Evolutionary conservation across 768 basidiomycete species (phyloP).

Genomic region (Baorangia bicolor): DNA sequence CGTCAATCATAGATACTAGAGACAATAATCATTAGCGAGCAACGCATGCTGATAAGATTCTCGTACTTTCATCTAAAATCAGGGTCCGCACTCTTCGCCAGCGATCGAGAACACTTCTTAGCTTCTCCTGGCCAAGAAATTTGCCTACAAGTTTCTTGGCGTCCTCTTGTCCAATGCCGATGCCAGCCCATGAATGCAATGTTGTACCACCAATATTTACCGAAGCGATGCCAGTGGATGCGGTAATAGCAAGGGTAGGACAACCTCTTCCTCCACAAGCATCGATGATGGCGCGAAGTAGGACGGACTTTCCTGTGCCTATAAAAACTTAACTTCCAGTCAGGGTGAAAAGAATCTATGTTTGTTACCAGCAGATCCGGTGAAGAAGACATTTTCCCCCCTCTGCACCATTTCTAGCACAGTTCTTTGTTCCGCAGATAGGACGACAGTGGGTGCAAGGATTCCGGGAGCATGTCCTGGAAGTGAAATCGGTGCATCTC

Average conservation of each 20-base stretch:
- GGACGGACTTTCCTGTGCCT: conserved; percentile 84
- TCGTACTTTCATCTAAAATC: conserved; percentile 83
- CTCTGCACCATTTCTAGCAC: conserved; percentile 54
- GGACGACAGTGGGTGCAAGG: conserved; percentile 24
- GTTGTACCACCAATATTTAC: conserved; percentile 82
- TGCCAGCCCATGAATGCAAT: conserved; percentile 80
- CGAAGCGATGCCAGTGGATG: conserved; percentile 77
- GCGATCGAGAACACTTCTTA: conserved; percentile 44
- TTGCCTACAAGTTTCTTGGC: conserved; percentile 54
- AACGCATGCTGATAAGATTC: not conserved
- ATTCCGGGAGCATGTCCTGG: not conserved
- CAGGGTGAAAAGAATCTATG: not conserved
- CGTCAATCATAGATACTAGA: conserved; percentile 89
- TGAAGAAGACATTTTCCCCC: conserved; percentile 77
- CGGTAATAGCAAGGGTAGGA: conserved; percentile 65
- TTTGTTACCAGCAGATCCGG: conserved; percentile 68
- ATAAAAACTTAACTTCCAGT: conserved; percentile 2
- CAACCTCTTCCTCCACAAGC: conserved; percentile 38
- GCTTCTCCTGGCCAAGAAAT: conserved; percentile 43
- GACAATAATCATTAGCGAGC: not conserved
- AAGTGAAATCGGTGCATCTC: not conserved
- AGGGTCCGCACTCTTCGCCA: conserved; percentile 66
- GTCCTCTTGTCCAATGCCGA: conserved; percentile 66
- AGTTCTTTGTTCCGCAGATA: conserved; percentile 53
- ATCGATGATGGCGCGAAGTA: conserved; percentile 72